Conservation (phyloP, 139 green algal species). For the Haematococcus lacustris region DNA sequence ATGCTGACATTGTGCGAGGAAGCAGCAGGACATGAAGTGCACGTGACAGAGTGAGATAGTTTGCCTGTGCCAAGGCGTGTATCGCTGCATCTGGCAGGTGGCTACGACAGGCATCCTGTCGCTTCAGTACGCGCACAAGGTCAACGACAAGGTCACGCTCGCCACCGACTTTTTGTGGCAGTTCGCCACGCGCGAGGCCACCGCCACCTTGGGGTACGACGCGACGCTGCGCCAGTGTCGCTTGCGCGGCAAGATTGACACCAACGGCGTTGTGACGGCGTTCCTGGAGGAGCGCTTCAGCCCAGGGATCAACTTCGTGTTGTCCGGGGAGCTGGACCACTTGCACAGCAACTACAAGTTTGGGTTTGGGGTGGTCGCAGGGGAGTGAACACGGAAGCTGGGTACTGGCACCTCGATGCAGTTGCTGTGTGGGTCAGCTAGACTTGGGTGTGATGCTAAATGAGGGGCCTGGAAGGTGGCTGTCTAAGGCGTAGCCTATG, state of each 20-base stretch:
- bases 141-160: constrained; percentile 56
- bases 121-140: constrained; percentile 84
- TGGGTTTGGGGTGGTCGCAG: constrained; percentile 36
- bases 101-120: constrained; percentile 90
- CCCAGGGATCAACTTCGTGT: constrained; percentile 91
- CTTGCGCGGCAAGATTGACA: constrained; percentile 58
- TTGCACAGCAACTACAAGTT: constrained; percentile 87
- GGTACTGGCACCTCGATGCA: too few species aligned
- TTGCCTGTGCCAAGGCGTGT: too few species aligned
- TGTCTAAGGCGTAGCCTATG: too few species aligned
- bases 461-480: too few species aligned
- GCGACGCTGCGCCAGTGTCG: constrained; percentile 79
- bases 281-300: constrained; percentile 93
- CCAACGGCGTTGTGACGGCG: constrained; percentile 69
- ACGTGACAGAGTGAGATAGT: too few species aligned
- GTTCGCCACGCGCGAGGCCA: constrained; percentile 77
- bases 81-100: too few species aligned
- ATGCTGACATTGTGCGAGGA: too few species aligned
- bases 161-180: constrained; percentile 94
- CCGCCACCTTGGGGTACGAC: constrained; percentile 92
- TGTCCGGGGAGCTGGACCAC: constrained; percentile 95
- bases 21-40: too few species aligned
- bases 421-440: too few species aligned
- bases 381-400: too few species aligned
- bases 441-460: too few species aligned